Conservation (phyloP, 139 green algal species). For the Haematococcus lacustris region DNA sequence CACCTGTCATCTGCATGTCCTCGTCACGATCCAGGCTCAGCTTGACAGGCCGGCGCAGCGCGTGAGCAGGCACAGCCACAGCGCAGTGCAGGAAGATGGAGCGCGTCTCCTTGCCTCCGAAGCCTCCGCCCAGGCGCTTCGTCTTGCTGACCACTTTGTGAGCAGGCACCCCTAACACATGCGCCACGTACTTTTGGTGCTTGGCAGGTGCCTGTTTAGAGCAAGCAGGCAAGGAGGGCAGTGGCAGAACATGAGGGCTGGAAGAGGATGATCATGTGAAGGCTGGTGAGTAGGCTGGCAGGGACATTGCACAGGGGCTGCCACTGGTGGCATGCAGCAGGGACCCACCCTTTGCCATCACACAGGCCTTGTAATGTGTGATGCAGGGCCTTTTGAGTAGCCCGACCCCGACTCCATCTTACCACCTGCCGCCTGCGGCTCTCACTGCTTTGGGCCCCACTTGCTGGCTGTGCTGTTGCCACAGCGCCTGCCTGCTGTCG, state of each 20-base stretch:
- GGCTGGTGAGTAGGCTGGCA: too few species aligned
- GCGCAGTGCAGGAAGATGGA: conserved; percentile 65
- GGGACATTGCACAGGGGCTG: too few species aligned
- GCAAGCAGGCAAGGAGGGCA: background rate
- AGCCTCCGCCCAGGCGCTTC: conserved; percentile 91
- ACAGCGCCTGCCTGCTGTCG: too few species aligned
- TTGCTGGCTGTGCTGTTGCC: too few species aligned
- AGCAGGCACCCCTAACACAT: conserved; percentile 71
- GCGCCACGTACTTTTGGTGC: conserved; percentile 72
- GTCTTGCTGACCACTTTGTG: conserved; percentile 70
- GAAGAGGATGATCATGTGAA: too few species aligned
- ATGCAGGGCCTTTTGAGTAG: too few species aligned
- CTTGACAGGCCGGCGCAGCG: conserved; percentile 60
- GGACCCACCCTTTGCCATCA: too few species aligned
- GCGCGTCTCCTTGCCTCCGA: conserved; percentile 96
- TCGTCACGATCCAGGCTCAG: conserved; percentile 83
- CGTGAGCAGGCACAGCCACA: conserved; percentile 71
- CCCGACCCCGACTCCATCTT: too few species aligned
- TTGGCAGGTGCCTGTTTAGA: conserved; percentile 76
- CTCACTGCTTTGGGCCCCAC: too few species aligned
- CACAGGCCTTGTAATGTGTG: too few species aligned
- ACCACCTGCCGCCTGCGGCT: too few species aligned
- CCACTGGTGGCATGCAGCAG: too few species aligned
- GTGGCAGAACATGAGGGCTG: background rate
- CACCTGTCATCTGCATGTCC: conserved; percentile 83